Base-by-base conservation (phyloP, 2,329 filamentous ascomycete genomes). In the Capronia coronata region DNA sequence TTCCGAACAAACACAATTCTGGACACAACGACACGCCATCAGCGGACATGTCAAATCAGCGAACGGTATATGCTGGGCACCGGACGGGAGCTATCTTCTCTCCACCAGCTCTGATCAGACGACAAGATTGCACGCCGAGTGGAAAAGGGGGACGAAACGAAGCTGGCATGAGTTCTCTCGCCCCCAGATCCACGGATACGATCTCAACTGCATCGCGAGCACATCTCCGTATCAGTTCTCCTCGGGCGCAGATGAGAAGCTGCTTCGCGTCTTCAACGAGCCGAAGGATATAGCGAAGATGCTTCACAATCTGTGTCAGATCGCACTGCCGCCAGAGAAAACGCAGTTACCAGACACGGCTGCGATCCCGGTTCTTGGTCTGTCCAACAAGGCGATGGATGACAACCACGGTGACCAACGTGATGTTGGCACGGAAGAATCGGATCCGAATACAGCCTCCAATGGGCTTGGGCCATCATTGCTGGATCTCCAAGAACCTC, bases 151-250 rank as follows among this genome's bases (percentile, higher is more conserved):
- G 1, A 61, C 63, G 2, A 62, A 60, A 10, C 48, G 55, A 34
- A 88, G 87, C 9, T 98, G 93, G 93, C 91, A 97, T 67, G 93
- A 98, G 67, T 89, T 97, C 73, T 85, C 90, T 1, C 77, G 93
- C 43, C 93, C 93, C 2, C 93, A 98, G 66, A 98, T 98, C 57
- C 93, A 98, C 65, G 93, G 93, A 30, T 98, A 98, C 66, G 91
- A 98, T 66, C 77, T 98, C 47, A 98, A 97, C 72, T 97, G 93
- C 66, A 83, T 97, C 56, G 86, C 89, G 62, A 78, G 82, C 0
- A 74, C 96, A 3, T 82, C 80, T 6, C 68, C 78, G 6, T 76
- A 80, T 6, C 84, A 84, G 59, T 98, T 98, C 64, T 84, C 97
- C 18, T 94, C 90, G 2, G 93, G 93, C 5, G 93, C 93, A 2